Base-by-base conservation (phyloP, 768 basidiomycete species). In the Boletus edulis region DNA sequence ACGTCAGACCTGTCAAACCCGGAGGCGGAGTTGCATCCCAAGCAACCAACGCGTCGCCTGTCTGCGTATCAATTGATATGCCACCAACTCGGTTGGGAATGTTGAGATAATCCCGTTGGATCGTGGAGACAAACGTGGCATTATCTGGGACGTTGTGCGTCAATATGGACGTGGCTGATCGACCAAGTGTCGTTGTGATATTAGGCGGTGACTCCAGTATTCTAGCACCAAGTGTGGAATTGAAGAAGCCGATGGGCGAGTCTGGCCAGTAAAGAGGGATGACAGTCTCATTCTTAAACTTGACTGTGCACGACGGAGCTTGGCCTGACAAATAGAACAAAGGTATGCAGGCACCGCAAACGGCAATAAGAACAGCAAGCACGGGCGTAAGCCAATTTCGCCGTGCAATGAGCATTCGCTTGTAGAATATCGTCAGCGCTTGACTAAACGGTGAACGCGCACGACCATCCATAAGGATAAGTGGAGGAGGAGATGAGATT, bases 371-470 rank as follows among this genome's bases (percentile, higher is more conserved):
- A 17, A 84, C 72, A 3, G 78, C 71, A 12, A 91, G 73, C 8
- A 81, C 42, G 1, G 83, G 84, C 0, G 84, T 78, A 17, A 92
- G 67, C 87, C 87, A 92, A 57, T 83, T 85, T 39, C 85, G 78
- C 20, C 81, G 79, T 1, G 81, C 73, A 46, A 91, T 79, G 22
- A 90, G 71, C 5, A 74, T 63, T 4, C 90, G 83, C 67, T 92
- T 91, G 60, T 83, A 74, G 73, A 89, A 84, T 52, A 92, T 87
- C 0, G 87, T 89, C 51, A 83, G 67, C 1, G 88, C 85, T 65
- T 91, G 89, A 20, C 71, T 72, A 57, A 86, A 73, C 7, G 85
- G 82, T 3, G 83, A 82, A 12, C 78, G 76, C 29, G 76, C 62
- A 9, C 80, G 76, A 9, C 86, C 86, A 46, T 73, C 75, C 2